Conservation (phyloP, 2,329 filamentous ascomycete species). For the Rasamsonia emersonii region DNA sequence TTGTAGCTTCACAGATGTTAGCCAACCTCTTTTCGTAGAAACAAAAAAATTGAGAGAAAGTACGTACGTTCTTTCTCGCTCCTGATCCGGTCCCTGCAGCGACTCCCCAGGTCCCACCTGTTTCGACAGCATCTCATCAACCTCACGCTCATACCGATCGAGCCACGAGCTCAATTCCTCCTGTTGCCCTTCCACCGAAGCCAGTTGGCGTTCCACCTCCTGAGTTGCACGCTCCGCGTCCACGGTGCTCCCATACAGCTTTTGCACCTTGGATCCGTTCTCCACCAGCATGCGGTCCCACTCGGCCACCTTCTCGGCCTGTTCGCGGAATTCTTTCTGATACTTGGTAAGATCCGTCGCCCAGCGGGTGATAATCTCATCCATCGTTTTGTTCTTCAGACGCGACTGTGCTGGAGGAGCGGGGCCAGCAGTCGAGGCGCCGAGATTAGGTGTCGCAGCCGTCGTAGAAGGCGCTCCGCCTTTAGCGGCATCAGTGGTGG, state of each 20-base stretch:
- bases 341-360: slow-evolving; percentile 91
- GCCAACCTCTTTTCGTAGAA: slow-evolving; percentile 1
- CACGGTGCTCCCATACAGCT: slow-evolving; percentile 82
- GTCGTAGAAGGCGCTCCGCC: slow-evolving; percentile 22
- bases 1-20: slow-evolving; percentile 54
- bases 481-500: slow-evolving; percentile 23
- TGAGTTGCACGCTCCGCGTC: slow-evolving; percentile 88
- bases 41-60: background rate
- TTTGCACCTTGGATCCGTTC: slow-evolving; percentile 91
- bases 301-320: slow-evolving; percentile 74
- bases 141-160: slow-evolving; percentile 82
- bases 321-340: slow-evolving; percentile 89
- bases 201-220: slow-evolving; percentile 87
- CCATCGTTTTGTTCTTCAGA: slow-evolving; percentile 97
- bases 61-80: slow-evolving; percentile 78
- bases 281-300: slow-evolving; percentile 93
- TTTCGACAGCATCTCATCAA: slow-evolving; percentile 77
- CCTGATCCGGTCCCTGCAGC: slow-evolving; percentile 81
- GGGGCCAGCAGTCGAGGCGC: slow-evolving; percentile 70
- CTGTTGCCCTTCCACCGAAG: slow-evolving; percentile 84
- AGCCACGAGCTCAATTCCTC: slow-evolving; percentile 82
- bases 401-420: slow-evolving; percentile 72
- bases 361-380: slow-evolving; percentile 96
- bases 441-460: slow-evolving; percentile 38
- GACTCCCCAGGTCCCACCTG: slow-evolving; percentile 68